phyloP scores from a whole-genome alignment of 805 yeast species.

The Scheffersomyces stipitis region DNA sequence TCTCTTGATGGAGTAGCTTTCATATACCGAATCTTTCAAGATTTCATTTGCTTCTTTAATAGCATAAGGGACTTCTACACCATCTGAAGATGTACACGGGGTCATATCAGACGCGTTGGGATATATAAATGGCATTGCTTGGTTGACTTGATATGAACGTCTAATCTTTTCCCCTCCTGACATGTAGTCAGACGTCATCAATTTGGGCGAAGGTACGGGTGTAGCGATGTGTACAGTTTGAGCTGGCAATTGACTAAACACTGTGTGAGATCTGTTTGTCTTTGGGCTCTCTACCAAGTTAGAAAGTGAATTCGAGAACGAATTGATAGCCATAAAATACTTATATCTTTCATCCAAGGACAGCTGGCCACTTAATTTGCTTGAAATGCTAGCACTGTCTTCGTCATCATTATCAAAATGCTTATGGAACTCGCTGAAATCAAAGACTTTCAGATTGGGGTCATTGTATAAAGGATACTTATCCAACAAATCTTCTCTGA shows the following conservation, averaged over 20 bases:
- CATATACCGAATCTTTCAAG: conserved; percentile 58
- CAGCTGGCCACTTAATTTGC: background rate
- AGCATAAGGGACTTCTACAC: conserved; percentile 59
- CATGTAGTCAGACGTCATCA: conserved; percentile 44
- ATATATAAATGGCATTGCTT: conserved; percentile 64
- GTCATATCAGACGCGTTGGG: conserved; percentile 42
- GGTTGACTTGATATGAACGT: conserved; percentile 62
- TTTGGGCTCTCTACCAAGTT: conserved; percentile 61
- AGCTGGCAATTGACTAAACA: conserved; percentile 47
- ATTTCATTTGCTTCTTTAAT: conserved; percentile 77
- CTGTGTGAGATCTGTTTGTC: conserved; percentile 46
- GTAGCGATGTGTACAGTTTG: conserved; percentile 75
- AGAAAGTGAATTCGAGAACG: conserved; percentile 53
- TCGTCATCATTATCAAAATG: conserved; percentile 32
- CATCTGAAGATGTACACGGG: conserved; percentile 2
- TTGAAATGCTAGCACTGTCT: conserved; percentile 1
- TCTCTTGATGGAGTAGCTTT: conserved; percentile 67
- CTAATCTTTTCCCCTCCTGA: conserved; percentile 50
- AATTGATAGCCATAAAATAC: conserved; percentile 39
- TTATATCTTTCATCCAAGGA: conserved; percentile 25
- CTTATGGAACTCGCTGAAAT: conserved; percentile 14
- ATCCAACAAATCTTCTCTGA: conserved; percentile 68
- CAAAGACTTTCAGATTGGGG: conserved; percentile 28
- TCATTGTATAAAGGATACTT: conserved; percentile 73
- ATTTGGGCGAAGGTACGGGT: conserved; percentile 83